Percentiles rank a stretch among this genome's conserved stretches.
These are phyloP conservation scores for Talaromyces sp. DNA, from an alignment of 2,329 filamentous ascomycete species.

Conservation along the genomic window DNA sequence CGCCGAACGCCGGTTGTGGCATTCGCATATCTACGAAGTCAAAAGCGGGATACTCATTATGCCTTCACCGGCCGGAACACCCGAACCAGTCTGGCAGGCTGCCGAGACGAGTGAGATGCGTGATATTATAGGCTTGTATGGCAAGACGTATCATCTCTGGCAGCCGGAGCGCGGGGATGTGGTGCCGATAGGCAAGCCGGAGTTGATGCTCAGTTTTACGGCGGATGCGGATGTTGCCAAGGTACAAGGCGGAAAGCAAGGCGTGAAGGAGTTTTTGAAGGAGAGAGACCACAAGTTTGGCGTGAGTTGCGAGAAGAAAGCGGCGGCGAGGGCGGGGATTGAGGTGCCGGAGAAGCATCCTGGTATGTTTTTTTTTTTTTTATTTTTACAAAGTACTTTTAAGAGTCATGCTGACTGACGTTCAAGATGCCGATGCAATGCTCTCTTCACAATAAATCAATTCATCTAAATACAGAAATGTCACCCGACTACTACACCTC, in stretches of 20 bases:
- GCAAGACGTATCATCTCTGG: conserved; percentile 84
- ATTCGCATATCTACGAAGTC: conserved; percentile 57
- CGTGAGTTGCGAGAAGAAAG: conserved; percentile 49
- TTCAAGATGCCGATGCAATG: conserved; percentile 10
- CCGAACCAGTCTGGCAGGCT: conserved; percentile 62
- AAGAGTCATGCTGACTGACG: background rate
- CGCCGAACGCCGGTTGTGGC: conserved; percentile 72
- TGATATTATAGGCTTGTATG: conserved; percentile 67
- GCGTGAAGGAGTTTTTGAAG: conserved; percentile 29
- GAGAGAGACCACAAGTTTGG: conserved; percentile 53
- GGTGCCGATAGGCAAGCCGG: conserved; percentile 55
- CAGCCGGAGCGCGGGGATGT: conserved; percentile 70
- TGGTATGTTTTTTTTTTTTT: conserved; percentile 20
- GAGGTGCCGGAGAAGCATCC: conserved; percentile 23
- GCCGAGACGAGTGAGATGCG: conserved; percentile 79
- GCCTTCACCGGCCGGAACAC: conserved; percentile 33
- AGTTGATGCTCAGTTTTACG: conserved; percentile 59
- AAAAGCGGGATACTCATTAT: conserved; percentile 41
- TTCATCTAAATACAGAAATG: conserved; percentile 21
- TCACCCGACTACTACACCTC: conserved; percentile 40
- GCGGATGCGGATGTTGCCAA: conserved; percentile 21
- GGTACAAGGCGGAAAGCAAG: conserved; percentile 17
- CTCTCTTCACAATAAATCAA: background rate
- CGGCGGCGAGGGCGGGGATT: conserved; percentile 50
- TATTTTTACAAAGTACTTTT: no score